Evolutionary conservation across 140 eudicot species (phyloP).

Genomic region (Erigeron philadelphicus): DNA sequence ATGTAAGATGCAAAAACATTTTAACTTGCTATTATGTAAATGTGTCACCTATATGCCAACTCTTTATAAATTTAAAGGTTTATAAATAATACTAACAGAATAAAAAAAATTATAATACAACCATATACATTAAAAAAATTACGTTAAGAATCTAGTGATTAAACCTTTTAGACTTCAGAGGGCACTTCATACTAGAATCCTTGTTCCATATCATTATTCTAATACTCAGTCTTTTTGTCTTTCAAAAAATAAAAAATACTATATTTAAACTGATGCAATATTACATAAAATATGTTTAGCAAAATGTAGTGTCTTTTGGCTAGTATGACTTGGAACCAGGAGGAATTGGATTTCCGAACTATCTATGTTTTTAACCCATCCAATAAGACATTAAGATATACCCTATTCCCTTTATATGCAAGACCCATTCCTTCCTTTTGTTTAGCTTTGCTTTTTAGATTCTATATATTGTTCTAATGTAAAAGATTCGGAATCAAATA

Average conservation of each 20-base stretch:
- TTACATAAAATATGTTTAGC: background rate
- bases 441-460: slow-evolving; percentile 15
- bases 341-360: slow-evolving; percentile 22
- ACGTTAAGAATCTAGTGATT: no score
- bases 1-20: slow-evolving; percentile 38
- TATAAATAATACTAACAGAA: no score
- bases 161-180: no score
- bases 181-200: no score
- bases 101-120: no score
- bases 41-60: no score
- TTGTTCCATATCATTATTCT: no score
- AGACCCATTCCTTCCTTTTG: background rate
- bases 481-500: background rate
- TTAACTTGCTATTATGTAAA: no score
- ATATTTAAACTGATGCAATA: background rate
- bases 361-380: background rate
- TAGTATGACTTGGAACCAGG: background rate
- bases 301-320: background rate
- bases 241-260: no score
- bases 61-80: no score
- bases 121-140: no score
- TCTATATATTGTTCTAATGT: background rate
- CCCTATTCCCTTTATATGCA: background rate
- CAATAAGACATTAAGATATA: slow-evolving; percentile 7
- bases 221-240: no score